A percentile compares a stretch with the other conserved stretches of the same genome.
Evolutionary conservation across 2,329 filamentous ascomycete genomes (phyloP).

Genomic region (Colletotrichum destructivum): DNA sequence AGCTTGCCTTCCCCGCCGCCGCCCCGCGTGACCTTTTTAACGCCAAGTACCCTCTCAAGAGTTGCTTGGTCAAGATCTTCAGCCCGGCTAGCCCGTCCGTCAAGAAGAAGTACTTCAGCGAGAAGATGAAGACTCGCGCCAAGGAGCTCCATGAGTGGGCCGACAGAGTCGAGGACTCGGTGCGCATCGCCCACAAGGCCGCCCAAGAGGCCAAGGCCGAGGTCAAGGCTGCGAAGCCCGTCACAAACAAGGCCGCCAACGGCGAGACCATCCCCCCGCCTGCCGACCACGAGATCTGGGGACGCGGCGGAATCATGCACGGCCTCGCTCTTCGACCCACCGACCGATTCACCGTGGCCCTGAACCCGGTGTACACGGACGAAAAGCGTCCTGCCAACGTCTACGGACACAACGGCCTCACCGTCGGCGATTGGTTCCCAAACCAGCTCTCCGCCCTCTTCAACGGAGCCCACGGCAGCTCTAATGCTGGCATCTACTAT

Average conservation of each 20-base stretch:
- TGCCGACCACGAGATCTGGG: conserved; percentile 49
- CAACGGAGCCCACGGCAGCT: conserved; percentile 67
- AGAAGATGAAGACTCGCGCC: conserved; percentile 6
- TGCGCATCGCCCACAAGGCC: neutral
- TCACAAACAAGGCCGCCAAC: neutral
- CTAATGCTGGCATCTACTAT: conserved; percentile 67
- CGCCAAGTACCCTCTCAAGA: neutral
- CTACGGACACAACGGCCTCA: conserved; percentile 52
- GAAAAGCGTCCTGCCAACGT: conserved; percentile 41
- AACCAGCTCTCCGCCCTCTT: conserved; percentile 64
- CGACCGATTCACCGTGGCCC: conserved; percentile 31
- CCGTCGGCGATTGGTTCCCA: conserved; percentile 67
- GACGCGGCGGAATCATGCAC: conserved; percentile 50
- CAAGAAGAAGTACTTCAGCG: conserved; percentile 9
- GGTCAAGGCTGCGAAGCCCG: neutral
- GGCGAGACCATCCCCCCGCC: neutral
- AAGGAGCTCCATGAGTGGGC: conserved; percentile 1
- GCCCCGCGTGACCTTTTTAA: neutral
- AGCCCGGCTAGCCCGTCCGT: too few relatives aligned
- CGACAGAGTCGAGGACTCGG: neutral
- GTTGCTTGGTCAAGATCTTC: conserved; percentile 4
- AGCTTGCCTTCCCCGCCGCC: neutral
- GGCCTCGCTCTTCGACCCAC: conserved; percentile 42
- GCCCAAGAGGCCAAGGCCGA: neutral
- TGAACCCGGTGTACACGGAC: conserved; percentile 39